A percentile compares a stretch with the other conserved stretches of the same genome.
These are phyloP conservation scores for Globisporangium solare DNA, from an alignment of 352 stramenopile genomes.

Conservation along the genomic window DNA sequence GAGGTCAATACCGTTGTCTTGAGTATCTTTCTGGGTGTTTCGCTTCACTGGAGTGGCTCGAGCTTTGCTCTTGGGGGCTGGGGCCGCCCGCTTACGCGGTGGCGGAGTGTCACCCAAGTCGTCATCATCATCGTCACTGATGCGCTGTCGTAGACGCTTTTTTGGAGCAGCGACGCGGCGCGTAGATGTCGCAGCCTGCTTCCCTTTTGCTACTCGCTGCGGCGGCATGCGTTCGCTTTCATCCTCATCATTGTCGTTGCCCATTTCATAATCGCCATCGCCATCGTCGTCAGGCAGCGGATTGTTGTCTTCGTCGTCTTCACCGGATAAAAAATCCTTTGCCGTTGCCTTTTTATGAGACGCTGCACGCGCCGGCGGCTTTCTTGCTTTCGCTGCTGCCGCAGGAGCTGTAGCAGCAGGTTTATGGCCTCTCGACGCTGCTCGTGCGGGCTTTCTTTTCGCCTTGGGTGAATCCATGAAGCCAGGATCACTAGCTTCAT, in stretches of 20 bases:
- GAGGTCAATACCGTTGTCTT: constrained; percentile 35
- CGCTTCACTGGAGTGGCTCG: constrained; percentile 1
- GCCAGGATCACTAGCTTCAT: constrained; percentile 11
- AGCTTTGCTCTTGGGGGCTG: constrained; percentile 11
- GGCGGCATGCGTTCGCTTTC: constrained; percentile 31
- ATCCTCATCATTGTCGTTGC: constrained; percentile 25
- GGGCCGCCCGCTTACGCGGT: constrained; percentile 9
- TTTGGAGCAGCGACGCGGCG: constrained; percentile 14
- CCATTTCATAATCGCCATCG: constrained; percentile 59
- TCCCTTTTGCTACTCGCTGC: constrained; percentile 10
- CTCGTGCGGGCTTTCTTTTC: constrained; percentile 5
- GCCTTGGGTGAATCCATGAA: constrained; percentile 3
- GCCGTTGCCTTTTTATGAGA: constrained; percentile 22
- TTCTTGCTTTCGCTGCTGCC: neutral
- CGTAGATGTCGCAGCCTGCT: constrained; percentile 8
- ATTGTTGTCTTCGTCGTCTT: constrained; percentile 29
- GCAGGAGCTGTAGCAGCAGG: constrained; percentile 1
- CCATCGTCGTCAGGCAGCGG: constrained; percentile 39
- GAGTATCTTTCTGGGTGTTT: neutral
- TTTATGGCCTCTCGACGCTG: constrained; percentile 21
- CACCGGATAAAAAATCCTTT: constrained; percentile 33
- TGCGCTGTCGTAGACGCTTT: constrained; percentile 39
- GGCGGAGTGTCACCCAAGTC: constrained; percentile 17
- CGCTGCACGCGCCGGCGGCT: constrained; percentile 7
- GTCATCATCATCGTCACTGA: constrained; percentile 25